Percentiles rank a stretch among this genome's conserved stretches.
Conservation (phyloP, 768 basidiomycete genomes). For the Lanmaoa pseudosensibilis region DNA sequence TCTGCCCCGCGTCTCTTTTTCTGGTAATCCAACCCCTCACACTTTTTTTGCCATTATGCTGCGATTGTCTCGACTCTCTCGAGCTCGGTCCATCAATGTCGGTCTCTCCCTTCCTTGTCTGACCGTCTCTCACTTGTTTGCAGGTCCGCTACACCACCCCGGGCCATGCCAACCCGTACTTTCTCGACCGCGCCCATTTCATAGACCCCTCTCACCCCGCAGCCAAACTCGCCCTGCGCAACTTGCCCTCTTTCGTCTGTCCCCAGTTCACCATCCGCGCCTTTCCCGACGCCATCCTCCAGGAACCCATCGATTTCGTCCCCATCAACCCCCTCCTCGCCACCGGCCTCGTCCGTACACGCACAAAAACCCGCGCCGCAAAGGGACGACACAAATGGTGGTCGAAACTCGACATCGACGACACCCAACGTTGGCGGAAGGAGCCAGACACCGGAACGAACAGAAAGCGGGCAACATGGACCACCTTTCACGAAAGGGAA, state of each 20-base stretch:
- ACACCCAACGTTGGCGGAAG: background rate
- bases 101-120: background rate
- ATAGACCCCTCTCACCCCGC: constrained; percentile 26
- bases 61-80: constrained; percentile 3
- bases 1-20: too few relatives aligned
- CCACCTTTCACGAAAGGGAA: background rate
- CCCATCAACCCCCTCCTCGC: constrained; percentile 23
- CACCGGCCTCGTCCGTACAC: constrained; percentile 13
- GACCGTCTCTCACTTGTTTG: background rate
- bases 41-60: background rate
- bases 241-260: constrained; percentile 18
- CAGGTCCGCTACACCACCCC: constrained; percentile 15
- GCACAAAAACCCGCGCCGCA: background rate
- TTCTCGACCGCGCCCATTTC: constrained; percentile 8
- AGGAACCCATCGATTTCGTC: constrained; percentile 10
- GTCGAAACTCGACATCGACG: background rate
- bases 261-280: constrained; percentile 26
- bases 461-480: background rate
- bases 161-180: constrained; percentile 14
- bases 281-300: constrained; percentile 23
- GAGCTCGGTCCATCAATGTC: constrained; percentile 3
- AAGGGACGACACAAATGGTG: background rate
- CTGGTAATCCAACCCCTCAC: too few relatives aligned
- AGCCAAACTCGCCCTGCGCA: constrained; percentile 5
- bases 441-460: background rate